A percentile compares a stretch with the other conserved stretches of the same genome.
Evolutionary conservation across 116 monocot genomes (phyloP).

Genomic region (Dioscorea cayenensis): DNA sequence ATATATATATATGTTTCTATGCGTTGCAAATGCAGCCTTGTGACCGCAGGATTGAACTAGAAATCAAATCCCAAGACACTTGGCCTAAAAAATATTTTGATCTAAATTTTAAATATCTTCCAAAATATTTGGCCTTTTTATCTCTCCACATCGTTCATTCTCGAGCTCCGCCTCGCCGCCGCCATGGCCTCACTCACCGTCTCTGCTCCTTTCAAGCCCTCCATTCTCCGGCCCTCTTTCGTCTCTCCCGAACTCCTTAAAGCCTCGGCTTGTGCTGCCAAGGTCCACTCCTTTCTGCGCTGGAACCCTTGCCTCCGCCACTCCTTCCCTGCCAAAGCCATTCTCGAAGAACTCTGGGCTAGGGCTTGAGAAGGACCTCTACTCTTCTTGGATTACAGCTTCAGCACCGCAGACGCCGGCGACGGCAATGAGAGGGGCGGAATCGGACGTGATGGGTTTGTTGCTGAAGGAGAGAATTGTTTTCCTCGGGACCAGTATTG

Average conservation of each 20-base stretch:
- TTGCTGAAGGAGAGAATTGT: conserved; percentile 83
- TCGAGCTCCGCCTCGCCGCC: neutral
- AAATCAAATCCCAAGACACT: too few relatives aligned
- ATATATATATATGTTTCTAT: too few relatives aligned
- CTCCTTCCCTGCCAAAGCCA: conserved; percentile 1
- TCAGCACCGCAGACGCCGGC: conserved; percentile 47
- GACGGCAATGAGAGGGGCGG: conserved; percentile 43
- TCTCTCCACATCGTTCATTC: too few relatives aligned
- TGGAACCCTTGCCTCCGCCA: conserved; percentile 8
- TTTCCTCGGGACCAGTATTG: conserved; percentile 72
- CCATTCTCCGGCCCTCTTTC: neutral
- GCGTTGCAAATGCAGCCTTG: too few relatives aligned
- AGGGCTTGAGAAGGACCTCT: conserved; percentile 14
- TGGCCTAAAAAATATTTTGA: too few relatives aligned
- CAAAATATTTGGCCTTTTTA: too few relatives aligned
- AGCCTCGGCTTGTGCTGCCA: conserved; percentile 8
- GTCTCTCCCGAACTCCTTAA: conserved; percentile 1
- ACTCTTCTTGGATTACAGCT: conserved; percentile 7
- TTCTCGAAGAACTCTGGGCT: conserved; percentile 6
- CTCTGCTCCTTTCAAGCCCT: conserved; percentile 38
- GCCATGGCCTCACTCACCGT: conserved; percentile 60
- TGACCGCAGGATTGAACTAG: too few relatives aligned
- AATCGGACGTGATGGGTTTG: conserved; percentile 77
- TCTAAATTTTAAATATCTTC: too few relatives aligned
- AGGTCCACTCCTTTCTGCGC: neutral